Base-by-base conservation (phyloP, 2,329 filamentous ascomycete species). In the Dactylellina haptotyla region DNA sequence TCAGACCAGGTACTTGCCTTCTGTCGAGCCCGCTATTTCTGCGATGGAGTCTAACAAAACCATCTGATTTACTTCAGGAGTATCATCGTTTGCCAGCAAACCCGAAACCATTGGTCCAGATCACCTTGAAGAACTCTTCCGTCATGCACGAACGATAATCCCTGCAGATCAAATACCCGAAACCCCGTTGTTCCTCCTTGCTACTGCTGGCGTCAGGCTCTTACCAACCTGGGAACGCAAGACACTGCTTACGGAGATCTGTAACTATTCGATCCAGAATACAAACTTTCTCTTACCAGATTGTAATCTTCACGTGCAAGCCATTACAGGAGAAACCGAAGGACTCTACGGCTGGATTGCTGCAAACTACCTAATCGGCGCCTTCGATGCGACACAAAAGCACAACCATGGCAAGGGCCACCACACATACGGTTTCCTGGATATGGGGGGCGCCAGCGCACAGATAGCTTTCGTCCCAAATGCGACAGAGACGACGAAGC, bases 391-490 rank as follows among this genome's bases (percentile, higher is more conserved):
- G 16, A 89, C 92, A 0, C 83, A 89, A 56, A 82, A 87, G 12
- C 91, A 97, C 78, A 83, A 87, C 59, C 92, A 97, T 80, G 93
- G 92, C 58, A 93, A 96, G 76, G 87, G 87, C 25, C 95, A 98
- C 80, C 91, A 93, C 79, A 99, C 95, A 0, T 99, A 98, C 80
- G 95, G 95, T 0, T 99, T 99, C 79, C 83, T 99, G 73, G 95
- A 99, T 80, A 99, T 99, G 96, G 95, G 95, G 54, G 95, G 95
- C 57, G 95, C 95, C 25, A 98, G 94, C 0, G 94, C 95, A 14
- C 95, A 99, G 82, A 98, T 99, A 79, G 95, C 96, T 0, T 99
- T 99, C 81, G 94, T 93, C 1, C 95, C 95, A 0, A 99, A 99
- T 81, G 83, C 86, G 2, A 98, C 95, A 0, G 95, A 99, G 80